Evolutionary conservation across 768 basidiomycete genomes (phyloP).

Genomic region (Strobilomyces echinocephalus): DNA sequence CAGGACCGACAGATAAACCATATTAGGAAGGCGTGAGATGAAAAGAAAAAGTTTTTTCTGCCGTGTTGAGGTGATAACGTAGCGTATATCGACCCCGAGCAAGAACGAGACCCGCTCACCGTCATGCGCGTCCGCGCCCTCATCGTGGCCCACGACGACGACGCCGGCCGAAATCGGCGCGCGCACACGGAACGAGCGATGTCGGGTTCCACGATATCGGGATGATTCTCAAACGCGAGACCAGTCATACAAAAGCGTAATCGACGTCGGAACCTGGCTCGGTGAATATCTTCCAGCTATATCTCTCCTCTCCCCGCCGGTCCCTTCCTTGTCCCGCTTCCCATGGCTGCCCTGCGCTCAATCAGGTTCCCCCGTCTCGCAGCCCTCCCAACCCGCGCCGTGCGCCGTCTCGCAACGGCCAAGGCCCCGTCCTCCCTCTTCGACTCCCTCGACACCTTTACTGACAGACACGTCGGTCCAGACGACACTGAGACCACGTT

Average conservation of each 20-base stretch:
- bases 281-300: slow-evolving; percentile 32
- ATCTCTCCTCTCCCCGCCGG: slow-evolving; percentile 16
- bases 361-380: slow-evolving; percentile 19
- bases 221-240: slow-evolving; percentile 9
- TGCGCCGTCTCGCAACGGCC: slow-evolving; percentile 53
- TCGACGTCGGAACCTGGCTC: slow-evolving; percentile 37
- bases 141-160: not conserved
- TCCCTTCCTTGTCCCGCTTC: slow-evolving; percentile 14
- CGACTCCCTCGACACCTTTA: slow-evolving; percentile 83
- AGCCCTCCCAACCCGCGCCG: slow-evolving; percentile 18
- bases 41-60: slow-evolving; percentile 22
- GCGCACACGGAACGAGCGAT: not conserved
- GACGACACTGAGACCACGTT: slow-evolving; percentile 70
- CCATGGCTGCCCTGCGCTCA: slow-evolving; percentile 29
- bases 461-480: slow-evolving; percentile 90
- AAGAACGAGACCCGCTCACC: not conserved
- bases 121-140: not conserved
- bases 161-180: not conserved
- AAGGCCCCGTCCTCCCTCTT: slow-evolving; percentile 64
- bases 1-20: slow-evolving; percentile 12
- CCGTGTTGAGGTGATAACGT: not conserved
- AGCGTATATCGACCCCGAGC: slow-evolving; percentile 25
- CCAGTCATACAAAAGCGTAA: slow-evolving; percentile 28
- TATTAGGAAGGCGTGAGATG: slow-evolving; percentile 9
- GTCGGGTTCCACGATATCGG: slow-evolving; percentile 2